phyloP scores from a whole-genome alignment of 306 rosid genomes.

The Cyamopsis tetragonoloba region DNA sequence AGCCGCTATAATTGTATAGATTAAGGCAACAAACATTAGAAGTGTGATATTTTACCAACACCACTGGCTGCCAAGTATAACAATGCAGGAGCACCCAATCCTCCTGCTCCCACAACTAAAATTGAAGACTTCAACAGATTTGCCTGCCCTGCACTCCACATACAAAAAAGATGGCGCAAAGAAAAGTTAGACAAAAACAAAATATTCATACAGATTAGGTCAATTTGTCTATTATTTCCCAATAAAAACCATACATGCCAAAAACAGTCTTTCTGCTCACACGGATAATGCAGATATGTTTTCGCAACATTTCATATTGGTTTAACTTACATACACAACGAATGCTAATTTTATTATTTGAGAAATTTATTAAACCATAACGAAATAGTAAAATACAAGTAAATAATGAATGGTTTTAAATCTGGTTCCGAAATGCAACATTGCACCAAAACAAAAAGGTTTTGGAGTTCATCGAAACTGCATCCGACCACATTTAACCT shows the following conservation, averaged over 20 bases:
- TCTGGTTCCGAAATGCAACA: too few relatives aligned
- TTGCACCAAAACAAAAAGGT: too few relatives aligned
- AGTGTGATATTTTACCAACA: constrained; percentile 53
- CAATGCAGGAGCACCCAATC: constrained; percentile 91
- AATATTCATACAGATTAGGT: background rate
- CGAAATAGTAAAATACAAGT: too few relatives aligned
- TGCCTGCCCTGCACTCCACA: constrained; percentile 55
- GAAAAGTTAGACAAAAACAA: background rate
- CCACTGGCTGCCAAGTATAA: constrained; percentile 89
- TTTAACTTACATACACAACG: too few relatives aligned
- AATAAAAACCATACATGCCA: background rate
- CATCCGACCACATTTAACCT: too few relatives aligned
- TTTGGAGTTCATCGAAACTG: too few relatives aligned
- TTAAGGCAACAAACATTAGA: background rate
- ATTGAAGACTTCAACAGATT: constrained; percentile 73
- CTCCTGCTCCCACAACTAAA: constrained; percentile 95
- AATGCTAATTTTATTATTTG: too few relatives aligned
- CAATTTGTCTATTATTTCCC: background rate
- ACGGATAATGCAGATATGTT: too few relatives aligned
- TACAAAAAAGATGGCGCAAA: background rate
- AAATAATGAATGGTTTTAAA: too few relatives aligned
- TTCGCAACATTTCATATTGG: too few relatives aligned
- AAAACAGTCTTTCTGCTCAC: too few relatives aligned
- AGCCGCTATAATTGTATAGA: constrained; percentile 8
- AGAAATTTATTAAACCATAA: too few relatives aligned